Percentiles rank a stretch among this genome's conserved stretches.
Evolutionary conservation across 371 early-diverging fungal species (phyloP).

Genomic region (Cokeromyces recurvatus): DNA sequence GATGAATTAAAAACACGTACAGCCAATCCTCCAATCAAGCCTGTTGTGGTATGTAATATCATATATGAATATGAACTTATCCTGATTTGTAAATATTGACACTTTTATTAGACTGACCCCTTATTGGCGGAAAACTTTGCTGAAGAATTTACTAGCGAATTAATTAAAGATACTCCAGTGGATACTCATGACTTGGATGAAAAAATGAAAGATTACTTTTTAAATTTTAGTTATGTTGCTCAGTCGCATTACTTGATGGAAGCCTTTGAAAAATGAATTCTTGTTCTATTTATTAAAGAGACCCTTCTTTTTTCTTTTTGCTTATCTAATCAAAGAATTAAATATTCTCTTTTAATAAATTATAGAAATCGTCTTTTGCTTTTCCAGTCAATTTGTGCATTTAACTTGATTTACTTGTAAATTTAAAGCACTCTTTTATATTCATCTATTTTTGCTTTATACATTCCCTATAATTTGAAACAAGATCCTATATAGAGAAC

Average conservation of each 20-base stretch:
- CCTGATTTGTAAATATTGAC: neutral
- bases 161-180: slow-evolving; percentile 38
- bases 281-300: too few species aligned
- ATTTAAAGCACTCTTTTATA: too few species aligned
- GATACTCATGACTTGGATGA: slow-evolving; percentile 21
- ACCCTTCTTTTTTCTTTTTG: too few species aligned
- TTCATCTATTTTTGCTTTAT: too few species aligned
- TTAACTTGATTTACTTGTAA: too few species aligned
- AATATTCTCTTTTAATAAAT: too few species aligned
- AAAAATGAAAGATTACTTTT: slow-evolving; percentile 35
- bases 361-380: too few species aligned
- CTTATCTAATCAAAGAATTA: too few species aligned
- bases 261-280: slow-evolving; percentile 6
- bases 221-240: slow-evolving; percentile 44
- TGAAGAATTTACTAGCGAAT: slow-evolving; percentile 37
- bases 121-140: slow-evolving; percentile 46
- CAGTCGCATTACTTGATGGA: slow-evolving; percentile 18
- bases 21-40: slow-evolving; percentile 71
- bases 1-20: slow-evolving; percentile 55
- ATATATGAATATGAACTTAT: neutral
- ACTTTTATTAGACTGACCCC: slow-evolving; percentile 33
- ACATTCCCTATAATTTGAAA: too few species aligned
- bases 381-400: too few species aligned
- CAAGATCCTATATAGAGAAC: too few species aligned
- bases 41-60: slow-evolving; percentile 52